Conservation (phyloP, 306 rosid genomes). For the Inga oerstediana region DNA sequence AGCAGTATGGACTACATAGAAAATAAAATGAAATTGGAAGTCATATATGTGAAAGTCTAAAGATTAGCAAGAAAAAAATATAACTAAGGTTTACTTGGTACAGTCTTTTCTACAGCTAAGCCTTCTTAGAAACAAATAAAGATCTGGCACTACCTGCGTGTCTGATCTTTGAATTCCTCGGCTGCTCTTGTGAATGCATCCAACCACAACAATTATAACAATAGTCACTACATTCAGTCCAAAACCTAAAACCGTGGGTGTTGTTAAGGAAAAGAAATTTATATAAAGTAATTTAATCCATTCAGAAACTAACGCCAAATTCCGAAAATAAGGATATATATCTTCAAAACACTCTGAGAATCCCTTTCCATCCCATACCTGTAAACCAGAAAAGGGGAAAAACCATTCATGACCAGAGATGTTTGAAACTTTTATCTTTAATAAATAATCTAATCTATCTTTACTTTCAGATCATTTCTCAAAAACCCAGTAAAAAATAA, state of each 20-base stretch:
- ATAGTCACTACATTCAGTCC: conserved; percentile 68
- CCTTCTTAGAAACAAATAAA: conserved; percentile 1
- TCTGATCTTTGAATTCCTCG: conserved; percentile 50
- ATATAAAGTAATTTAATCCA: neutral
- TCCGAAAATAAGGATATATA: conserved; percentile 73
- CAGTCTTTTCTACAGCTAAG: neutral
- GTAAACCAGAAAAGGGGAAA: conserved; percentile 42
- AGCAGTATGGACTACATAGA: neutral
- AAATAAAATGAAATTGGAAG: neutral
- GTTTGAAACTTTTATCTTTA: neutral
- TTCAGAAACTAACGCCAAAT: conserved; percentile 25
- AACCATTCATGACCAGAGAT: conserved; percentile 18
- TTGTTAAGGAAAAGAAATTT: conserved; percentile 58
- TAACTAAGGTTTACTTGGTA: neutral
- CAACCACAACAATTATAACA: conserved; percentile 48
- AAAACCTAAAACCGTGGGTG: conserved; percentile 65
- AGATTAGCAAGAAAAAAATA: neutral
- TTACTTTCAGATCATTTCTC: neutral
- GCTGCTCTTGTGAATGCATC: conserved; percentile 43
- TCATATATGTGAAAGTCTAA: neutral
- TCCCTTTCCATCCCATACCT: conserved; percentile 78
- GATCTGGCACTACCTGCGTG: conserved; percentile 29
- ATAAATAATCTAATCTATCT: neutral
- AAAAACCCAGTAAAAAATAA: neutral
- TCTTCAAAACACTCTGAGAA: conserved; percentile 71